Percentiles rank a stretch among this genome's conserved stretches.
These are phyloP conservation scores for Salix suchowensis DNA, from an alignment of 345 rosid species.

Conservation along the genomic window DNA sequence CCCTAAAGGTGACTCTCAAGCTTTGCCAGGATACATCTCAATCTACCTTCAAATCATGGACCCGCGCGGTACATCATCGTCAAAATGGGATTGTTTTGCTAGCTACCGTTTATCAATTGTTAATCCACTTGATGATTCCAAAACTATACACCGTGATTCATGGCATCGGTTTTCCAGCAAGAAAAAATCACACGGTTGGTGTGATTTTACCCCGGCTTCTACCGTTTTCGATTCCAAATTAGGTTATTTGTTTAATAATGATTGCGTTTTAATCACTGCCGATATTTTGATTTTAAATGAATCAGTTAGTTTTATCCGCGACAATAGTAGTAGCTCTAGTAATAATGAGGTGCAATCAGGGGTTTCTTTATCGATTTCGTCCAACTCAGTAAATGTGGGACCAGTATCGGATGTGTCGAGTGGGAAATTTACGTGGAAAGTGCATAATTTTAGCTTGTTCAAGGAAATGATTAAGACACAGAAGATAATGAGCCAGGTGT, in stretches of 20 bases:
- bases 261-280: slow-evolving; percentile 72
- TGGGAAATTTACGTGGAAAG: slow-evolving; percentile 97
- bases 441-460: slow-evolving; percentile 89
- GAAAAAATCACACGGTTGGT: slow-evolving; percentile 99
- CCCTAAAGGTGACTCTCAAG: slow-evolving; percentile 97
- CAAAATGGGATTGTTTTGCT: slow-evolving; percentile 99
- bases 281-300: slow-evolving; percentile 87
- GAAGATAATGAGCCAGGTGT: slow-evolving; percentile 97
- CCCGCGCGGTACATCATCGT: slow-evolving; percentile 70
- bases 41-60: slow-evolving; percentile 96
- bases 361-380: slow-evolving; percentile 8
- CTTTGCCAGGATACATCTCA: slow-evolving; percentile 87
- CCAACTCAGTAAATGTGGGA: slow-evolving; percentile 49
- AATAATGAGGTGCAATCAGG: slow-evolving; percentile 56
- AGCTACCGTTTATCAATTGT: slow-evolving; percentile 88
- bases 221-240: slow-evolving; percentile 74
- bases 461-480: slow-evolving; percentile 96
- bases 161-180: slow-evolving; percentile 95
- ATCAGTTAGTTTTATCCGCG: slow-evolving; percentile 76
- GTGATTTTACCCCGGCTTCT: slow-evolving; percentile 87
- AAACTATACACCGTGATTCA: slow-evolving; percentile 90
- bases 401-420: slow-evolving; percentile 80
- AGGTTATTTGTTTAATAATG: slow-evolving; percentile 69
- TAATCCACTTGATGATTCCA: slow-evolving; percentile 71
- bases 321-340: slow-evolving; percentile 22